phyloP scores from a whole-genome alignment of 2,329 filamentous ascomycete genomes.

The Pestalotiopsis sp. region DNA sequence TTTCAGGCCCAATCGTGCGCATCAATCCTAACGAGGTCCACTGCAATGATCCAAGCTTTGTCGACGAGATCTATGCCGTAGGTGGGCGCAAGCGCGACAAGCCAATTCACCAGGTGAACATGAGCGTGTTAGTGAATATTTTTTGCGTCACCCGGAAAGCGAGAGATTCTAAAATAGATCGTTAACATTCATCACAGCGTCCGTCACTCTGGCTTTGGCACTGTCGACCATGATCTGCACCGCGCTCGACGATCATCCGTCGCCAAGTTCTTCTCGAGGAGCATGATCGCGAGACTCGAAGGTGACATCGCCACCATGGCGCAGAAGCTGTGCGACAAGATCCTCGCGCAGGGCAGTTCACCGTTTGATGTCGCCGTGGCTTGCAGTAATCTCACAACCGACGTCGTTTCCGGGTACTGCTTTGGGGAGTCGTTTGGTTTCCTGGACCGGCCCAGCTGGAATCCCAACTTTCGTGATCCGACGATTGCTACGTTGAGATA shows the following conservation, averaged over 20 bases:
- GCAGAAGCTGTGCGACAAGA: not conserved
- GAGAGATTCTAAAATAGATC: not conserved
- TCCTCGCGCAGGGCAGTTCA: not conserved
- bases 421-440: conserved; percentile 25
- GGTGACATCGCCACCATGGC: conserved; percentile 21
- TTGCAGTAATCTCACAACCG: conserved; percentile 25
- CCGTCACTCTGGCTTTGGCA: conserved; percentile 21
- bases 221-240: conserved; percentile 28
- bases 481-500: not conserved
- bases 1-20: conserved; percentile 18
- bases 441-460: conserved; percentile 11
- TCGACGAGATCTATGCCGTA: conserved; percentile 40
- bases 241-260: conserved; percentile 28
- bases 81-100: conserved; percentile 23
- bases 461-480: not conserved
- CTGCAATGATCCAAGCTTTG: conserved; percentile 29
- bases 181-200: not conserved
- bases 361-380: conserved; percentile 19
- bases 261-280: conserved; percentile 33
- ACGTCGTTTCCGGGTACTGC: conserved; percentile 24
- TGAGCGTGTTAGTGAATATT: not conserved
- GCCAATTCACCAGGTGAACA: not conserved
- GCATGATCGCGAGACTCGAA: conserved; percentile 33
- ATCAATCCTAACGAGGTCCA: conserved; percentile 27
- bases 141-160: not conserved